phyloP scores from a whole-genome alignment of 495 filamentous ascomycete genomes.

The Amorphotheca resinae region DNA sequence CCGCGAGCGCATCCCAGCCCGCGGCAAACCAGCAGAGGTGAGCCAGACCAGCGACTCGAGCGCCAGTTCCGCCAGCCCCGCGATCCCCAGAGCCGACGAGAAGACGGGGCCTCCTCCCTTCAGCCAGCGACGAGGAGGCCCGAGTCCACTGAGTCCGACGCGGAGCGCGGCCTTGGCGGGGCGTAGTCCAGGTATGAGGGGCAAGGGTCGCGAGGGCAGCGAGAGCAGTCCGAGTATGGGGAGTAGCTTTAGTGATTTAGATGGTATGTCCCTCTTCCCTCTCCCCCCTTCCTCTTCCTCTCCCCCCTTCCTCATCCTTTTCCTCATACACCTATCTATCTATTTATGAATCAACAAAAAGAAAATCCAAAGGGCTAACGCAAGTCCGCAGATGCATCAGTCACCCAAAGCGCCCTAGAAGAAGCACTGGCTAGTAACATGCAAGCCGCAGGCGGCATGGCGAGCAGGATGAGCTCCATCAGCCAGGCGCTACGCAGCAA shows the following conservation, averaged over 20 bases:
- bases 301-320: not conserved
- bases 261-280: conserved; percentile 46
- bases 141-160: conserved; percentile 25
- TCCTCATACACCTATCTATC: conserved; percentile 1
- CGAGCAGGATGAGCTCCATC: conserved; percentile 81
- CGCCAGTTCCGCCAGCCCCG: conserved; percentile 42
- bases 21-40: conserved; percentile 22
- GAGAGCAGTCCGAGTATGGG: conserved; percentile 94
- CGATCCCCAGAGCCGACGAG: conserved; percentile 13
- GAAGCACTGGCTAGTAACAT: conserved; percentile 89
- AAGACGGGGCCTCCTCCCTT: too few relatives aligned
- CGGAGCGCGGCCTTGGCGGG: conserved; percentile 43
- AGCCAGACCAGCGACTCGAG: conserved; percentile 48
- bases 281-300: too few relatives aligned
- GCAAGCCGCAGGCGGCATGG: conserved; percentile 64
- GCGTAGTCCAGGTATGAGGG: conserved; percentile 42
- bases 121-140: conserved; percentile 9
- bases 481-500: conserved; percentile 37
- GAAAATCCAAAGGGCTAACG: not conserved
- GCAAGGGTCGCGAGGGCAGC: conserved; percentile 52
- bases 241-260: conserved; percentile 93
- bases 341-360: not conserved
- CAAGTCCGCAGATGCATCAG: conserved; percentile 62
- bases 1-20: conserved; percentile 12
- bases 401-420: conserved; percentile 88